phyloP scores from a whole-genome alignment of 2,329 filamentous ascomycete genomes.

The Calonectria multiphialidica region DNA sequence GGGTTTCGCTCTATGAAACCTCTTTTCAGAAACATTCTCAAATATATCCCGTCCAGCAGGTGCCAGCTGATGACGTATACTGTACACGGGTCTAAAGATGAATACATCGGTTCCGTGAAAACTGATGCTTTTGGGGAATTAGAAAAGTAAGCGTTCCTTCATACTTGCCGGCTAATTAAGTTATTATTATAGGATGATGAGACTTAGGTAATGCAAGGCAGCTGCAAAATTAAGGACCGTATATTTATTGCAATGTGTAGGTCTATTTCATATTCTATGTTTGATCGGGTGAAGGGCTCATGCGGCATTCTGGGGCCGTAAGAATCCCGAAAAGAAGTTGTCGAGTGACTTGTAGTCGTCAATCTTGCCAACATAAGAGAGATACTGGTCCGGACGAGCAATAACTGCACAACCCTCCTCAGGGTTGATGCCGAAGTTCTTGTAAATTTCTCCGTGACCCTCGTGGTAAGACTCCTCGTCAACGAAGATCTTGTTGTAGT shows the following conservation, averaged over 20 bases:
- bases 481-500: slow-evolving; percentile 68
- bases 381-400: slow-evolving; percentile 76
- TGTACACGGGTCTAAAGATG: no score
- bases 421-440: slow-evolving; percentile 68
- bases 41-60: no score
- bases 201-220: not conserved
- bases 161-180: no score
- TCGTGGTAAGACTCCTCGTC: slow-evolving; percentile 68
- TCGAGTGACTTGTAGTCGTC: slow-evolving; percentile 24
- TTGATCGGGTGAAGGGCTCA: not conserved
- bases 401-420: slow-evolving; percentile 69
- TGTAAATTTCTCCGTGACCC: slow-evolving; percentile 63
- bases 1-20: no score
- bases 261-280: not conserved
- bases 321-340: slow-evolving; percentile 20
- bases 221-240: not conserved
- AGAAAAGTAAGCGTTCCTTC: no score
- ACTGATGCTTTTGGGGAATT: no score
- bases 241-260: not conserved
- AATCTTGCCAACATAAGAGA: slow-evolving; percentile 47
- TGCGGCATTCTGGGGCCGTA: not conserved
- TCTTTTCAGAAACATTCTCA: no score
- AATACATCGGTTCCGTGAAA: no score
- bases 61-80: no score
- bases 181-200: no score